Conservation (phyloP, 306 rosid species). For the Trichosanthes cucumerina region DNA sequence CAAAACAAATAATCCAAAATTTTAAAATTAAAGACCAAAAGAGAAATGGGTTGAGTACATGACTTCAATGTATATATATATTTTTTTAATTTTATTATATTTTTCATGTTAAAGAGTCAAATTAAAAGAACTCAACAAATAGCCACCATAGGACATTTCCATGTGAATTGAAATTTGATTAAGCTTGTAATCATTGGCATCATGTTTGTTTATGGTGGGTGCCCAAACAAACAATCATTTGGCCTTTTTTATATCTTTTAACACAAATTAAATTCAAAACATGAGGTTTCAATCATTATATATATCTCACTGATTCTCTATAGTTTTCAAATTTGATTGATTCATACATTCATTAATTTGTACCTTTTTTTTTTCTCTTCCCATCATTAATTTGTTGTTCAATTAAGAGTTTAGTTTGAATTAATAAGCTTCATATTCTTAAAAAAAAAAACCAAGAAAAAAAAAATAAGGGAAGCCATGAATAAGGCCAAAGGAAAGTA, state of each 20-base stretch:
- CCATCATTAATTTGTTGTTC: constrained; percentile 1
- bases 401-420: neutral
- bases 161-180: constrained; percentile 41
- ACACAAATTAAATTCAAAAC: constrained; percentile 9
- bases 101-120: neutral
- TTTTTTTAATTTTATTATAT: neutral
- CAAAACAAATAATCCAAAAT: neutral
- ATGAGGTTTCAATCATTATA: neutral
- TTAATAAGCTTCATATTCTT: neutral
- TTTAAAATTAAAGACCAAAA: neutral
- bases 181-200: constrained; percentile 9
- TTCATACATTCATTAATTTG: neutral
- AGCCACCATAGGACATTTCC: constrained; percentile 17
- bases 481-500: constrained; percentile 10
- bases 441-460: neutral
- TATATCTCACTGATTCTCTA: neutral
- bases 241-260: constrained; percentile 11
- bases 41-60: neutral
- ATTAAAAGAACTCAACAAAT: neutral
- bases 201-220: constrained; percentile 18
- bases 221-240: constrained; percentile 35
- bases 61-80: neutral
- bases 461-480: neutral
- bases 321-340: neutral
- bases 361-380: neutral